These are phyloP conservation scores for Murraya koenigii DNA, from an alignment of 345 rosid genomes.

Conservation along the genomic window DNA sequence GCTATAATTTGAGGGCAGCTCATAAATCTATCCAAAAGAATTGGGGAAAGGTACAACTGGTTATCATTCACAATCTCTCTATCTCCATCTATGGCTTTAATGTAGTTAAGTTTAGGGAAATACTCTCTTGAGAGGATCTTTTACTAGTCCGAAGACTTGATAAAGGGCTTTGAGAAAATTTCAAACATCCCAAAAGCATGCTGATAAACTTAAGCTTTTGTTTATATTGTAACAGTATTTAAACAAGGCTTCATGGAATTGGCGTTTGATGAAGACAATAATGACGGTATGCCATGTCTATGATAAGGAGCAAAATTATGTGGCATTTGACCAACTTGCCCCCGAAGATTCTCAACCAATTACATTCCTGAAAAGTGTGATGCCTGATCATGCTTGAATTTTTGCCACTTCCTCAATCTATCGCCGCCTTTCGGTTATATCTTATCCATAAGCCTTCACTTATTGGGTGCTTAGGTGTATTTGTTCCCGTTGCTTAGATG, in stretches of 20 bases:
- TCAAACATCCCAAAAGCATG: neutral
- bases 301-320: constrained; percentile 59
- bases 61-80: neutral
- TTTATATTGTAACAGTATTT: constrained; percentile 54
- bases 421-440: constrained; percentile 9
- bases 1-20: constrained; percentile 78
- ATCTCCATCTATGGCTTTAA: neutral
- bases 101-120: neutral
- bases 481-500: constrained; percentile 9
- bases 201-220: neutral
- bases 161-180: neutral
- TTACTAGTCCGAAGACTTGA: neutral
- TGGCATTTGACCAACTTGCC: constrained; percentile 66
- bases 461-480: constrained; percentile 24
- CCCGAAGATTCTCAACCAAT: constrained; percentile 71
- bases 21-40: constrained; percentile 75
- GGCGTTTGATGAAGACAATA: constrained; percentile 95
- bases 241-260: constrained; percentile 82
- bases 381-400: constrained; percentile 64
- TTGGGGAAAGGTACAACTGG: constrained; percentile 78
- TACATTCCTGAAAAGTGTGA: constrained; percentile 64
- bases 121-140: neutral
- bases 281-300: constrained; percentile 89
- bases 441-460: constrained; percentile 17
- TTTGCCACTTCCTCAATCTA: constrained; percentile 9